Conservation (phyloP, 352 stramenopile genomes). For the Phytophthora idaei region DNA sequence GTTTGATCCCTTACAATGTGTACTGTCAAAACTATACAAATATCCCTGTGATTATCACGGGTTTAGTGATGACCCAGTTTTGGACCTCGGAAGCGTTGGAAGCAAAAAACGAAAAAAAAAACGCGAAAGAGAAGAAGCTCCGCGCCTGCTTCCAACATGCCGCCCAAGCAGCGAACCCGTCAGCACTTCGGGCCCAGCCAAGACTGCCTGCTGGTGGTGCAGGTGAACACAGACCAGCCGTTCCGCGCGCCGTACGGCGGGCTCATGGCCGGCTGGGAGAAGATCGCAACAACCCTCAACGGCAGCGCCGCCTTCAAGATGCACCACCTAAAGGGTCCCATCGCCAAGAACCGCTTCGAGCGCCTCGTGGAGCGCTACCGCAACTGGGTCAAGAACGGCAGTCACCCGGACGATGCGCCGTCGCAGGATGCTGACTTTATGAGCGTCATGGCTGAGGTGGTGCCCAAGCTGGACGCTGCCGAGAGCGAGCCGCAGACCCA, state of each 20-base stretch:
- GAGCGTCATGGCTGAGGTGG: conserved; percentile 35
- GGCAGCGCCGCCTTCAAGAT: conserved; percentile 41
- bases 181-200: conserved; percentile 39
- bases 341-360: conserved; percentile 48
- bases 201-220: conserved; percentile 38
- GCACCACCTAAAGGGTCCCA: conserved; percentile 43
- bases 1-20: too few relatives aligned
- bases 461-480: conserved; percentile 37
- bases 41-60: background rate
- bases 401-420: conserved; percentile 19
- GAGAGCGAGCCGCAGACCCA: conserved; percentile 27
- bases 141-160: conserved; percentile 9
- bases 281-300: conserved; percentile 42
- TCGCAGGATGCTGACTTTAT: conserved; percentile 35
- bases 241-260: conserved; percentile 35
- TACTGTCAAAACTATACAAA: conserved; percentile 1
- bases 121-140: conserved; percentile 12
- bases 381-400: conserved; percentile 34
- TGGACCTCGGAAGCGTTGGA: conserved; percentile 11
- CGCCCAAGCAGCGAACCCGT: conserved; percentile 36
- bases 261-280: conserved; percentile 41
- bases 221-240: conserved; percentile 40
- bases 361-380: conserved; percentile 34
- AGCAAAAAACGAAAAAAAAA: conserved; percentile 32
- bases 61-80: conserved; percentile 13